phyloP scores from a whole-genome alignment of 768 basidiomycete species.

The Tricholoma furcatifolium region DNA sequence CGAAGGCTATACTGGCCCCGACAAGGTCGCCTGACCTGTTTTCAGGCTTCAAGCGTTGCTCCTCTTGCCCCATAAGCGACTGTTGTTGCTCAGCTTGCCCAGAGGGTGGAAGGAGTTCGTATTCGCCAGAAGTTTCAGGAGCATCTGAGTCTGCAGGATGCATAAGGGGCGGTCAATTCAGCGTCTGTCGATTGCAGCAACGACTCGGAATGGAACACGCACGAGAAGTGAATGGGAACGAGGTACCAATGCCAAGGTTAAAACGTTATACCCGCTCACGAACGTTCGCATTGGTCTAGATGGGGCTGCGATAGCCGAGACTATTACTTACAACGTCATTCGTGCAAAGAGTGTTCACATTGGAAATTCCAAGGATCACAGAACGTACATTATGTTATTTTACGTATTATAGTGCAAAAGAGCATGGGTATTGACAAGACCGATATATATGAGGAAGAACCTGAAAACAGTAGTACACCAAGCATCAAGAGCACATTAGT shows the following conservation, averaged over 20 bases:
- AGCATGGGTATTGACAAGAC: slow-evolving; percentile 5
- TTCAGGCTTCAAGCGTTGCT: slow-evolving; percentile 32
- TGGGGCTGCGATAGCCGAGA: too few species aligned
- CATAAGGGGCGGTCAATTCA: background rate
- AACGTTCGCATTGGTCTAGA: too few species aligned
- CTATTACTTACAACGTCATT: too few species aligned
- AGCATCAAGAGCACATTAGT: slow-evolving; percentile 14
- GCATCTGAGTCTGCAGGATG: background rate
- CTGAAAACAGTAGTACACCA: slow-evolving; percentile 4
- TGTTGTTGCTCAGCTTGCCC: slow-evolving; percentile 13
- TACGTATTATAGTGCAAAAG: background rate
- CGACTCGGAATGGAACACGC: background rate
- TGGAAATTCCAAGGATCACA: too few species aligned
- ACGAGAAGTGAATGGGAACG: background rate
- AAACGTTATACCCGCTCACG: too few species aligned
- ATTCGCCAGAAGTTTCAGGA: slow-evolving; percentile 14
- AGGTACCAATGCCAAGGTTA: too few species aligned
- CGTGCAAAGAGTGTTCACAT: too few species aligned
- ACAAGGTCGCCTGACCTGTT: slow-evolving; percentile 36
- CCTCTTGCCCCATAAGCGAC: slow-evolving; percentile 26
- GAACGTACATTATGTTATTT: background rate
- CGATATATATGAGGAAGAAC: slow-evolving; percentile 10
- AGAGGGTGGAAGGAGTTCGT: slow-evolving; percentile 26
- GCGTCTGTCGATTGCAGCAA: too few species aligned
- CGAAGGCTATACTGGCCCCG: slow-evolving; percentile 36